Base-by-base conservation (phyloP, 139 green algal species). In the Chlorella sorokiniana region DNA sequence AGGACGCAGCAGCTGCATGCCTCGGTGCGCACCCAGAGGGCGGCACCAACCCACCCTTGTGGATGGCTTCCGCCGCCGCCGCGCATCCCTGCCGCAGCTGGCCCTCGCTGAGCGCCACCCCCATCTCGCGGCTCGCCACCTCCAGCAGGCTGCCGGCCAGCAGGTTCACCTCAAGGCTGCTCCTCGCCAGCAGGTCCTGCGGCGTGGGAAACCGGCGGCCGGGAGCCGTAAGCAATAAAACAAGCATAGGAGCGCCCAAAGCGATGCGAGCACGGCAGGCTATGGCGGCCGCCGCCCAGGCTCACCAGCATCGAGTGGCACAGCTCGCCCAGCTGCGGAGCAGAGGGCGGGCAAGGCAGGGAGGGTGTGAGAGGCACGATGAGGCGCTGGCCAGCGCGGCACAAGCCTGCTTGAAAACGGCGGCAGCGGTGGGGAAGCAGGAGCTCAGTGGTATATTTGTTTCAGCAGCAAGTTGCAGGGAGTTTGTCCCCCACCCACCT, bases 281-380 rank as follows among this genome's bases (percentile, higher is more conserved):
- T 8, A 27, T 61, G 25, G 70, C 68, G 14, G 27, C 41, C 23
- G 11, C 33, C 35, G 45, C 33, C 63, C 29, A 40, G 40, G 37
- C 65, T 10, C 29, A 54, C 27, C 11, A 75, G 68, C 0, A 88
- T 76, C 0, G 54, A 56, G 7, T 16, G 20, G 23, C 88, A 86
- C 63, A 91, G 63, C 38, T 68, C 64, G 2, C 69, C 75, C n/a
- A 91, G 69, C 54, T 89, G 82, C 56, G 78, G 42, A 45, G 85
- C 78, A 68, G 81, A 76, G 33, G 63, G 44, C 20, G 18, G 16
- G 63, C 4, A n/a, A 4, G 31, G 63, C 4, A 20, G 25, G 63
- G 63, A 29, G 63, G 31, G 6, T 70, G 63, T 6, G 29, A n/a
- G 63, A n/a, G 4, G 16, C 20, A 16, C 63, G 18, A n/a, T n/a